Evolutionary conservation across 2,329 filamentous ascomycete genomes (phyloP), one percentile per base, ranked within the genome.

Genomic region (Pezicula rhizophila): DNA sequence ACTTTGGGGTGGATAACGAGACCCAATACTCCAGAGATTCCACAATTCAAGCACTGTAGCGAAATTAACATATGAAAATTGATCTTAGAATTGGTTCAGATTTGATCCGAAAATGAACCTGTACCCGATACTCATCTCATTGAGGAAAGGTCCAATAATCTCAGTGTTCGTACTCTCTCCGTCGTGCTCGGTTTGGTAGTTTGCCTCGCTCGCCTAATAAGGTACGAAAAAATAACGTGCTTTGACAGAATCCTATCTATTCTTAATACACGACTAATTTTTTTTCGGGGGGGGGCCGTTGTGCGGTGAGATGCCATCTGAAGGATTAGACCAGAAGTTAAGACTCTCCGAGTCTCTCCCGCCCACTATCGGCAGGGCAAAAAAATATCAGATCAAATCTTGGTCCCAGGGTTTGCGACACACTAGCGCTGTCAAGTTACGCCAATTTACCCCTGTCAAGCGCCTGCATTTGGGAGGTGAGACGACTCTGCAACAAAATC

Each of bases 401-500:
- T 17, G 42, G 28, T 47, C 43, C 18, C 18, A 20, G 23, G 28
- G 34, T 15, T 38, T 38, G 18, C 54, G 54, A 58, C 56, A 61
- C 57, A 46, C 45, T 45, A 25, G 51, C 50, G 51, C 49, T 45
- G 54, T 56, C 49, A 38, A 31, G n/a, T 38, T 38, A 14, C 8
- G 35, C n/a, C 35, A 42, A 23, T 3, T 45, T 6, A 31, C 20
- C 49, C 57, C 38, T 56, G 55, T 50, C 46, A 15, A 28, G 18
- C 40, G 45, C 52, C 52, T 45, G 28, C 41, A 47, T 53, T 42
- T 15, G 48, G 10, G 46, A 49, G 41, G 35, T 59, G 60, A 62
- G 61, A 63, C 61, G 54, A 48, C 26, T 55, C 53, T 62, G 59
- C 52, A 33, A 61, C 60, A 37, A 52, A 49, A 44, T 52, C 44